phyloP scores from a whole-genome alignment of 805 yeast genomes.

The Kazachstania martiniae region DNA sequence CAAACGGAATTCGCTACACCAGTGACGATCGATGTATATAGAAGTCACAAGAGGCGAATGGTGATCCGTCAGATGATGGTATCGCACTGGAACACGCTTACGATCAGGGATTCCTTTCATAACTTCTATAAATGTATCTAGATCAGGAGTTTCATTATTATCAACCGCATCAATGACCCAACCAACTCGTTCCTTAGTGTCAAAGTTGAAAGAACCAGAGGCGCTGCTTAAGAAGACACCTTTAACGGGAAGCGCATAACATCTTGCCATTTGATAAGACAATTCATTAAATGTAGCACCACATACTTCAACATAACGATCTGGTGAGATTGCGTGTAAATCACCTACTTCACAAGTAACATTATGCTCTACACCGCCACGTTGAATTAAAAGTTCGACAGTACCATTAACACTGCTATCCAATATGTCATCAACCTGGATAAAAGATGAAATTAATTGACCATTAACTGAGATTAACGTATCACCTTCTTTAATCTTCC shows the following conservation, averaged over 20 bases:
- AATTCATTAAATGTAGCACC: slow-evolving; percentile 82
- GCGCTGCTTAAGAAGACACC: slow-evolving; percentile 79
- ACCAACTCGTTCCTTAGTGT: slow-evolving; percentile 50
- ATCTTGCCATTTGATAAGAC: slow-evolving; percentile 82
- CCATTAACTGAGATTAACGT: slow-evolving; percentile 66
- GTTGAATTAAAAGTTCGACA: slow-evolving; percentile 49
- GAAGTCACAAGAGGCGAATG: slow-evolving; percentile 64
- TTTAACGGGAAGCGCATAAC: slow-evolving; percentile 68
- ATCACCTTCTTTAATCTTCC: slow-evolving; percentile 72
- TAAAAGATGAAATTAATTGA: slow-evolving; percentile 52
- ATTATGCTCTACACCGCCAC: slow-evolving; percentile 56
- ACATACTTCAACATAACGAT: slow-evolving; percentile 65
- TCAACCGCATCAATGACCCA: slow-evolving; percentile 77
- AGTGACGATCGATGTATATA: slow-evolving; percentile 71
- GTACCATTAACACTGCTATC: slow-evolving; percentile 57
- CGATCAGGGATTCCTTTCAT: slow-evolving; percentile 71
- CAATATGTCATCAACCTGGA: slow-evolving; percentile 71
- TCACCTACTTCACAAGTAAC: slow-evolving; percentile 54
- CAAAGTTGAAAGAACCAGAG: slow-evolving; percentile 61
- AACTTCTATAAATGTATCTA: slow-evolving; percentile 67
- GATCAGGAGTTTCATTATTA: slow-evolving; percentile 59
- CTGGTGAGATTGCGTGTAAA: slow-evolving; percentile 74
- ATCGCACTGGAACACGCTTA: slow-evolving; percentile 55
- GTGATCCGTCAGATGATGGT: slow-evolving; percentile 69
- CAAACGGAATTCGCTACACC: slow-evolving; percentile 61